A percentile compares a stretch with the other conserved stretches of the same genome.
Conservation (phyloP, 306 rosid species). For the Luffa acutangula region DNA sequence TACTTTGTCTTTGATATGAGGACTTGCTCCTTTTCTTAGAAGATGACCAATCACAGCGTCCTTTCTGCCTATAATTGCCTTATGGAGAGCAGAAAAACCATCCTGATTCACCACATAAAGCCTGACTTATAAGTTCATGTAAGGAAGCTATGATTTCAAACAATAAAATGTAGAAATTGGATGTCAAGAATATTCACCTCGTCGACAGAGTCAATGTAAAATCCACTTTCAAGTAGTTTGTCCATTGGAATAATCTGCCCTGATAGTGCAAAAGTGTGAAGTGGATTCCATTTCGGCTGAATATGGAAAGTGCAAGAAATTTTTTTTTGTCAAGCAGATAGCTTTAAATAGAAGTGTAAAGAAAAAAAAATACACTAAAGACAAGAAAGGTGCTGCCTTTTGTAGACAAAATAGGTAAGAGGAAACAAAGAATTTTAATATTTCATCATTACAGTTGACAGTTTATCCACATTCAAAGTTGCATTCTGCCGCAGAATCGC, state of each 20-base stretch:
- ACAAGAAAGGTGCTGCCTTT: background rate
- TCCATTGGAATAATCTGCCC: slow-evolving; percentile 56
- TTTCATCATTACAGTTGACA: slow-evolving; percentile 48
- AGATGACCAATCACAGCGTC: slow-evolving; percentile 85
- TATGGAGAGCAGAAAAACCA: slow-evolving; percentile 85
- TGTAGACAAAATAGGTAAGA: background rate
- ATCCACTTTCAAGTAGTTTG: slow-evolving; percentile 60
- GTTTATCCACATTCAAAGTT: slow-evolving; percentile 46
- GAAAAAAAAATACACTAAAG: background rate
- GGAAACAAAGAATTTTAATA: background rate
- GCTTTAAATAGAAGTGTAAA: background rate
- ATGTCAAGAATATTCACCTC: slow-evolving; percentile 25
- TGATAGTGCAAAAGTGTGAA: slow-evolving; percentile 74
- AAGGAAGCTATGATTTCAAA: background rate
- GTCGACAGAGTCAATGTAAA: slow-evolving; percentile 42
- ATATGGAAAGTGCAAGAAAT: slow-evolving; percentile 10
- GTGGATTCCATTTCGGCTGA: slow-evolving; percentile 73
- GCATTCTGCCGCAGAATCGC: slow-evolving; percentile 56
- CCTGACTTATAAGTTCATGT: slow-evolving; percentile 1
- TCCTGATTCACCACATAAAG: slow-evolving; percentile 48
- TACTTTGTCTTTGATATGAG: slow-evolving; percentile 73
- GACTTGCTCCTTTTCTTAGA: slow-evolving; percentile 84
- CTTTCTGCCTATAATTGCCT: slow-evolving; percentile 68
- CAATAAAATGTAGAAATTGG: slow-evolving; percentile 1
- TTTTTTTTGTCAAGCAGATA: slow-evolving; percentile 4